phyloP scores from a whole-genome alignment of 176 grass and related monocot genomes.

The Ensete glaucum region DNA sequence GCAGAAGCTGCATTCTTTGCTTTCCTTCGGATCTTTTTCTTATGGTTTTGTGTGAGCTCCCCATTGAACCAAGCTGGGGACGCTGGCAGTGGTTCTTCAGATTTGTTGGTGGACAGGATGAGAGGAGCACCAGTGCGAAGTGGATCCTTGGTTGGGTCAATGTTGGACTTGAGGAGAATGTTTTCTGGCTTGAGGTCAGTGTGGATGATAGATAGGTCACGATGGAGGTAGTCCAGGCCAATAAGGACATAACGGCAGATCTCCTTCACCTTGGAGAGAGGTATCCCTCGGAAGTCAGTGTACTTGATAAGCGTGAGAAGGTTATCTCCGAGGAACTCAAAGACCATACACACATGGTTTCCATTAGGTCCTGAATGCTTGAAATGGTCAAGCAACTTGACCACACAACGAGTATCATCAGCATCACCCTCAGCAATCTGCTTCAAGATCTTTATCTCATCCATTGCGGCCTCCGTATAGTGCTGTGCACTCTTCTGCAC shows the following conservation, averaged over 20 bases:
- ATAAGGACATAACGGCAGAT: conserved; percentile 78
- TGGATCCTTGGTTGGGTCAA: conserved; percentile 91
- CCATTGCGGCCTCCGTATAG: conserved; percentile 97
- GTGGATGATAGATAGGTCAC: conserved; percentile 73
- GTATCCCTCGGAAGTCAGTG: conserved; percentile 64
- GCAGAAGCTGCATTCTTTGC: conserved; percentile 53
- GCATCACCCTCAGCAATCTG: conserved; percentile 80
- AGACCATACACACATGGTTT: conserved; percentile 97
- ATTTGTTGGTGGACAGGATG: conserved; percentile 40
- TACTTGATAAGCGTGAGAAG: conserved; percentile 91
- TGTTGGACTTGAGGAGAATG: conserved; percentile 66
- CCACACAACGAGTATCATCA: conserved; percentile 61
- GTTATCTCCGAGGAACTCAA: conserved; percentile 98
- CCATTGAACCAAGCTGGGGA: conserved; percentile 37
- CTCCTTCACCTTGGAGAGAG: conserved; percentile 81
- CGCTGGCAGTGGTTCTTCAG: conserved; percentile 22
- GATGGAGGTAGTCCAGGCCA: conserved; percentile 86
- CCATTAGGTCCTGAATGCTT: conserved; percentile 93
- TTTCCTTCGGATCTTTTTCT: conserved; percentile 94
- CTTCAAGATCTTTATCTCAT: conserved; percentile 97
- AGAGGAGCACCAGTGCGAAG: conserved; percentile 43
- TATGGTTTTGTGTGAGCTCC: conserved; percentile 65
- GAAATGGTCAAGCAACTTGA: conserved; percentile 97
- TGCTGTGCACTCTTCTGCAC: conserved; percentile 98
- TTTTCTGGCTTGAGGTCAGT: conserved; percentile 98